Base-by-base conservation (phyloP, 805 yeast species). In the Metschnikowia dekortorum region DNA sequence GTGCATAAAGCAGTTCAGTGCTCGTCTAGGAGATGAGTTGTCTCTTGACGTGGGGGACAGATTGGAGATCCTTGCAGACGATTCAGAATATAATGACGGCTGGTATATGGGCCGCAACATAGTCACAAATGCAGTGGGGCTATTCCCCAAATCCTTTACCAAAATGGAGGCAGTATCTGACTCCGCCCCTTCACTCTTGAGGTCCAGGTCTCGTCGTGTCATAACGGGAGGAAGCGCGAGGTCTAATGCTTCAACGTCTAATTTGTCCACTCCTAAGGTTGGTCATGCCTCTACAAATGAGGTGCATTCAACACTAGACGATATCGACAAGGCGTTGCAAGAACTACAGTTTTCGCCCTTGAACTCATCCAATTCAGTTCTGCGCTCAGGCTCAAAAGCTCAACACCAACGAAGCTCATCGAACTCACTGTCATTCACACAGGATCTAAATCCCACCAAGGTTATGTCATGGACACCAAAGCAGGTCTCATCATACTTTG, bases 61-160 rank as follows among this genome's bases (percentile, higher is more conserved):
- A 53, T 77, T 94, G 50, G 95, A 89, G 65, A 89, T 94, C 7
- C 81, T 94, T 22, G 89, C 96, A 40, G 97, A 90, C 67, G 99
- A 94, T 68, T 80, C 85, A 54, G 97, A 89, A 62, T 94, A 87
- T 67, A 87, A 88, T 60, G 98, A 94, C 67, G 97, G 98, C 14
- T 94, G 99, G 99, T 94, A 85, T 63, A 86, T 88, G 76, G 96
- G 97, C 3, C 83, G 82, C 52, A 91, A 91, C 59, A 63, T 89
- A 45, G 62, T 79, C 45, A 83, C 92, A 0, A 80, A 81, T 48
- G 78, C 80, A 47, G 92, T 89, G 10, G 99, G 99, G 0, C 71
- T 92, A 39, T 94, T 90, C 62, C 99, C 99, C 11, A 87, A 87
- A 57, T 82, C 89, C 3, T 92, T 92, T 66, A 91, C 97, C 1